Evolutionary conservation across 192 early-diverging fungal species (phyloP).

Genomic region (Coemansia sp.): DNA sequence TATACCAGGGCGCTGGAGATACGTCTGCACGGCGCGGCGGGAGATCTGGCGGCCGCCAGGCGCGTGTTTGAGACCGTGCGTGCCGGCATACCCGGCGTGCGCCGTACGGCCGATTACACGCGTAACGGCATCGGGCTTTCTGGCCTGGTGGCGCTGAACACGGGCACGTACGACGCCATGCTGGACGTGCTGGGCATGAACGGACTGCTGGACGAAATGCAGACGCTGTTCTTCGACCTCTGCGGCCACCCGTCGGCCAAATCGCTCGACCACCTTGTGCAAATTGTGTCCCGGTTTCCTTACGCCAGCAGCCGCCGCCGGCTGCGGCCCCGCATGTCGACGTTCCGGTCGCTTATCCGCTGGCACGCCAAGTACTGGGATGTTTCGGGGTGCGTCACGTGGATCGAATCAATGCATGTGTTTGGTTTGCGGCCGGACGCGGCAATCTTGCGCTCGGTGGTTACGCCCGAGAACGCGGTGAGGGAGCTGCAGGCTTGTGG

Average conservation of each 20-base stretch:
- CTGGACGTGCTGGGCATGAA: conserved; percentile 40
- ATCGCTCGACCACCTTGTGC: not conserved
- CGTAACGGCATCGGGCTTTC: no score
- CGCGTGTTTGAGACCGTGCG: no score
- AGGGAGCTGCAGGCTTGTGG: conserved; percentile 20
- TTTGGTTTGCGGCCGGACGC: conserved; percentile 14
- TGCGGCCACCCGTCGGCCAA: not conserved
- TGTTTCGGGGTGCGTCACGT: conserved; percentile 10
- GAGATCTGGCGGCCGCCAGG: conserved; percentile 21
- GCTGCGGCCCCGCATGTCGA: not conserved
- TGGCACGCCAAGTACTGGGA: conserved; percentile 53
- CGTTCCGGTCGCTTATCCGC: conserved; percentile 32
- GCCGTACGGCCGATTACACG: no score
- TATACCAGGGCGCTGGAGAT: conserved; percentile 17
- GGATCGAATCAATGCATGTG: conserved; percentile 17
- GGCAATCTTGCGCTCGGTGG: conserved; percentile 23
- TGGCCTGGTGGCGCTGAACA: conserved; percentile 2
- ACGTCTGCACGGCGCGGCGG: conserved; percentile 23
- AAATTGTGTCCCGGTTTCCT: not conserved
- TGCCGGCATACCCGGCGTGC: no score
- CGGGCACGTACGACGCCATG: conserved; percentile 28
- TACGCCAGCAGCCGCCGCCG: not conserved
- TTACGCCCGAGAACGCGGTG: conserved; percentile 9
- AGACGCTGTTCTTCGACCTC: conserved; percentile 10
- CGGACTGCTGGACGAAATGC: conserved; percentile 45